Base-by-base conservation (phyloP, 805 yeast genomes). In the Kodamaea laetipori region DNA sequence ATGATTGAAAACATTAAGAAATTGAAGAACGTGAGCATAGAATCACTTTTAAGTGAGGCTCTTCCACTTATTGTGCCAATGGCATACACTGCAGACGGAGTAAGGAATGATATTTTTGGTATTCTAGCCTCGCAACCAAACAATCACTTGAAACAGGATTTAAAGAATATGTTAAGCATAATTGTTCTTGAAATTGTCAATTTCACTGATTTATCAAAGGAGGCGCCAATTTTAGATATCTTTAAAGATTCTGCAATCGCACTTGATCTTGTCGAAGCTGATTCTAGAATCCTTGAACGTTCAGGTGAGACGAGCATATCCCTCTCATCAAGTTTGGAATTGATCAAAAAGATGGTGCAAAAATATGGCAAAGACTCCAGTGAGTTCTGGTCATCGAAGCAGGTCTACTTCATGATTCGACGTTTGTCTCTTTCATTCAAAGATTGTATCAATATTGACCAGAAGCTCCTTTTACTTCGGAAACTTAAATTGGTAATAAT, bases 31-130 rank as follows among this genome's bases (percentile, higher is more conserved):
- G 34, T 51, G 1, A 56, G 54, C 13, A 8, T 39, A 3, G 34
- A 43, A 13, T 43, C 60, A 9, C 25, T 73, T 7, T 48, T 64
- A 6, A 46, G 51, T 4, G 69, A 67, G 8, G 56, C 74, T 21
- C 42, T 75, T 5, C 58, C 77, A 0, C 43, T 62, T n/a, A 51
- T 69, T 0, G 59, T 80, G 1, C 71, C 83, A 0, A 50, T 78
- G 15, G 60, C 79, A 0, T 77, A 63, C 48, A 58, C 76, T 0
- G 58, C 56, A 10, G 57, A 56, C 25, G 80, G 81, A 0, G 39
- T 57, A 1, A 54, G 74, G 44, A 58, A 63, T 39, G 60, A 60
- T 4, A 52, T 72, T 0, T 66, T 63, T 26, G 54, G 50, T 4
- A 25, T 30, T 6, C 24, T 54, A 47, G 28, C 47, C 12, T 8